These are phyloP conservation scores for Ophiostoma ips DNA, from an alignment of 2,329 filamentous ascomycete species.

Conservation along the genomic window DNA sequence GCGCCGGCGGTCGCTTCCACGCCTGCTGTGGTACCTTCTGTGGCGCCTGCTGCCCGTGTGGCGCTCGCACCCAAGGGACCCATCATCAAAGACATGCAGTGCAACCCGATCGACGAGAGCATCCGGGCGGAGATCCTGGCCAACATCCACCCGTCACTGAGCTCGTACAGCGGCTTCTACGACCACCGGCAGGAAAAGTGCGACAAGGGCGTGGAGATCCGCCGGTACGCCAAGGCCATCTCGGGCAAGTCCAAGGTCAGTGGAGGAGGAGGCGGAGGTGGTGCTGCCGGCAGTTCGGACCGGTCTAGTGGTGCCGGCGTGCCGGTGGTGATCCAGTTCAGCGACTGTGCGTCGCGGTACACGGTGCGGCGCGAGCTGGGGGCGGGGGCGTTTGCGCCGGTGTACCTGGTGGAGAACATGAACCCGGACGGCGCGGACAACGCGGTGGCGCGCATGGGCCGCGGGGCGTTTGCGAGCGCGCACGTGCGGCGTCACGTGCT, in stretches of 20 bases:
- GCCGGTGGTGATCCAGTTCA: conserved; percentile 54
- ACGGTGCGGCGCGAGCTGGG: conserved; percentile 75
- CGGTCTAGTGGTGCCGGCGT: conserved; percentile 43
- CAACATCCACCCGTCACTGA: conserved; percentile 58
- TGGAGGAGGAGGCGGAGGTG: conserved; percentile 14
- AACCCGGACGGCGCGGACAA: conserved; percentile 28
- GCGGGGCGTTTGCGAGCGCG: conserved; percentile 42
- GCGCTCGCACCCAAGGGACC: conserved; percentile 39
- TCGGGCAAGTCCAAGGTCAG: conserved; percentile 42
- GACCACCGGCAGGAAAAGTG: conserved; percentile 52
- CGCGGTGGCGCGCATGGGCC: conserved; percentile 37
- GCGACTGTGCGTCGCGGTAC: conserved; percentile 52
- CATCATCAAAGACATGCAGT: conserved; percentile 68
- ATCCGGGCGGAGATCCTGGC: conserved; percentile 63
- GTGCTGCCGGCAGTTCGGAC: conserved; percentile 30
- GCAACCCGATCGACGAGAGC: conserved; percentile 74
- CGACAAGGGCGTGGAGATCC: conserved; percentile 61
- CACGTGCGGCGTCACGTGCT: conserved; percentile 40
- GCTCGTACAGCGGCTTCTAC: conserved; percentile 64
- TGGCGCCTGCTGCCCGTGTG: background rate
- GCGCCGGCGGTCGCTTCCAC: too few species aligned
- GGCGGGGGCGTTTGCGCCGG: conserved; percentile 85
- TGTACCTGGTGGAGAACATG: conserved; percentile 79
- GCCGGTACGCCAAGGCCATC: conserved; percentile 61
- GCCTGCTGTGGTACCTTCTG: conserved; percentile 13